Conservation (phyloP, 2,329 filamentous ascomycete genomes). For the Venturia asperata region DNA sequence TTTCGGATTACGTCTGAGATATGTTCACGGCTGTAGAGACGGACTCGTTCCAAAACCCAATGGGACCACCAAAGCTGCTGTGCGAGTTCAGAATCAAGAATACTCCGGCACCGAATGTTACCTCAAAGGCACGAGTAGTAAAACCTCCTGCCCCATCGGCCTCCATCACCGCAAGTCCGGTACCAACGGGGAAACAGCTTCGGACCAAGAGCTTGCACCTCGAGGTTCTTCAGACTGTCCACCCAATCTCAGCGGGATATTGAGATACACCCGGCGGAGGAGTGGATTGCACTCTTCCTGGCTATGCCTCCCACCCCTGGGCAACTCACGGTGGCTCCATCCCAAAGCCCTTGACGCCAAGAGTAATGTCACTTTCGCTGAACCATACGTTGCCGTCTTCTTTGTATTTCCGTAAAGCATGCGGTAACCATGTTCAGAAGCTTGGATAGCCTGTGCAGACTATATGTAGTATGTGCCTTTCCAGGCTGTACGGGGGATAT, state of each 20-base stretch:
- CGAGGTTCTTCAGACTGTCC: background rate
- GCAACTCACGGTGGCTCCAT: background rate
- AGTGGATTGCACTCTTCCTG: background rate
- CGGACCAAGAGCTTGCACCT: slow-evolving; percentile 2
- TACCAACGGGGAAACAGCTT: background rate
- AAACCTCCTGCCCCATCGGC: background rate
- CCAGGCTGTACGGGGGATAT: too few relatives aligned
- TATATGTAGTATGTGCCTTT: too few relatives aligned
- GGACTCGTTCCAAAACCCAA: background rate
- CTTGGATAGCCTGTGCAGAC: background rate
- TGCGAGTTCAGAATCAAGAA: background rate
- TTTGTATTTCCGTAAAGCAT: background rate
- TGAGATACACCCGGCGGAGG: background rate
- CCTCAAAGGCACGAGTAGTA: background rate
- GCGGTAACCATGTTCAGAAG: background rate
- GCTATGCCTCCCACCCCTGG: background rate
- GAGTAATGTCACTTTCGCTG: background rate
- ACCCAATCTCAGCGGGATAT: background rate
- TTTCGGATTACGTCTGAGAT: background rate
- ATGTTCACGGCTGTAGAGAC: background rate
- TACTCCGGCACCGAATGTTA: background rate
- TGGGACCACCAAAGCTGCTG: background rate
- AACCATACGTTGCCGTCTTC: background rate
- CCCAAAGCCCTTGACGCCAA: too few relatives aligned
- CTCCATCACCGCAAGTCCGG: background rate